These are phyloP conservation scores for Phytopythium boreale DNA, from an alignment of 352 stramenopile species.

Conservation along the genomic window DNA sequence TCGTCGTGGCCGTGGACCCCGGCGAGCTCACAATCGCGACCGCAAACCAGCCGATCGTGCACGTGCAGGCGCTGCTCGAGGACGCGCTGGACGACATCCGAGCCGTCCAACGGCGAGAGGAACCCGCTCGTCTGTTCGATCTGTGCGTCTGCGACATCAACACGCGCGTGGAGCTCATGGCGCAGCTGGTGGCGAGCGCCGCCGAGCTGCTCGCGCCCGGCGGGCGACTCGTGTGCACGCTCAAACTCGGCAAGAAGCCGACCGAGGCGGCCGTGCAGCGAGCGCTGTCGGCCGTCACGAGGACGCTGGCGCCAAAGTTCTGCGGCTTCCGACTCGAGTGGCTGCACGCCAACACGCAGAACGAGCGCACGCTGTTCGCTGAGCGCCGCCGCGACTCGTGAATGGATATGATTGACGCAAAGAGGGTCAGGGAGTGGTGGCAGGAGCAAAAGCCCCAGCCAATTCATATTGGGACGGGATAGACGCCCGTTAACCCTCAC, in stretches of 20 bases:
- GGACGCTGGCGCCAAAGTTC: constrained; percentile 14
- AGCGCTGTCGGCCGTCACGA: constrained; percentile 10
- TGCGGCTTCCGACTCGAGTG: constrained; percentile 19
- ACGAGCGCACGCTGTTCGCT: constrained; percentile 42
- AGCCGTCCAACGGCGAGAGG: constrained; percentile 8
- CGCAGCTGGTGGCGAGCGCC: constrained; percentile 20
- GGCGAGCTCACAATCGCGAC: constrained; percentile 40
- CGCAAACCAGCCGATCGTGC: constrained; percentile 22
- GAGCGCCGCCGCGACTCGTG: background rate
- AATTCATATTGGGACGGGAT: background rate
- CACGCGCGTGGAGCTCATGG: constrained; percentile 27
- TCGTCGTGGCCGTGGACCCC: constrained; percentile 50
- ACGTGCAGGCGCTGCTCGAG: constrained; percentile 42
- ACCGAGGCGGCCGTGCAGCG: constrained; percentile 17
- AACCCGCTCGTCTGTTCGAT: constrained; percentile 27
- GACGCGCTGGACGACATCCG: constrained; percentile 19
- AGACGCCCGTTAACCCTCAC: background rate
- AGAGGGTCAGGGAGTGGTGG: too few relatives aligned
- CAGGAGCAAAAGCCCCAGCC: too few relatives aligned
- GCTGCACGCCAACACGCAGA: constrained; percentile 44
- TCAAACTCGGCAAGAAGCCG: constrained; percentile 39
- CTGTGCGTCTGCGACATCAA: constrained; percentile 55
- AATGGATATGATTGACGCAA: background rate
- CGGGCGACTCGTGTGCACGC: constrained; percentile 27
- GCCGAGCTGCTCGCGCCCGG: constrained; percentile 17